Evolutionary conservation across 2,329 filamentous ascomycete species (phyloP), one percentile per base, ranked within the genome.

Genomic region (Pseudogymnoascus sp.): DNA sequence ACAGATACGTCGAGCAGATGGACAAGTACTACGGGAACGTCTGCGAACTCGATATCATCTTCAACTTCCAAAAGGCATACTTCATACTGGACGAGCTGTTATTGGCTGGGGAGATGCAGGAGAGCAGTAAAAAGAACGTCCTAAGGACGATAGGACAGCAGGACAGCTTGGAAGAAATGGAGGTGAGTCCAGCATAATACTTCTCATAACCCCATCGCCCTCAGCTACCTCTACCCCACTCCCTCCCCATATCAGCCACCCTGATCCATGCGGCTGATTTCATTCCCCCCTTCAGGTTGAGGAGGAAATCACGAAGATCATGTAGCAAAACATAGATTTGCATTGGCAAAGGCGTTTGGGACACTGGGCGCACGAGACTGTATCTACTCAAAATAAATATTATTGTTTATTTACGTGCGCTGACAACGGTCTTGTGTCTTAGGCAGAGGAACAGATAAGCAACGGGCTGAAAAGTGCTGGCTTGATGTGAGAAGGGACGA

Each of bases 11-110:
- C 73, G 94, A 99, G 78, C 94, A 99, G 79, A 99, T 99, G 94
- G 94, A 99, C 83, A 99, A 99, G 77, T 99, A 99, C 81, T 99
- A 97, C 77, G 94, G 94, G 76, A 99, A 99, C 76, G 94, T 99
- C 64, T 99, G 94, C 86, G 94, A 99, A 80, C 85, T 99, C 67
- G 92, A 97, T 76, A 97, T 97, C 78, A 99, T 99, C 76, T 99
- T 99, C 84, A 97, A 96, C 75, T 99, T 99, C 76, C 96, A 96
- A 70, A 99, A 99, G 78, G 94, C 94, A 64, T 99, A 99, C 78
- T 99, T 97, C 78, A 99, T 99, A 69, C 85, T 99, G 55, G 94
- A 99, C 74, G 94, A 99, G 78, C 83, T 99, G 65, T 81, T 99
- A 68, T 82, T 99, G 69, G 94, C 94, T 5, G 94, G 94, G 65